A percentile compares a stretch with the other conserved stretches of the same genome.
phyloP scores from a whole-genome alignment of 208 protist genomes.

The Crithidia acanthocephali region DNA sequence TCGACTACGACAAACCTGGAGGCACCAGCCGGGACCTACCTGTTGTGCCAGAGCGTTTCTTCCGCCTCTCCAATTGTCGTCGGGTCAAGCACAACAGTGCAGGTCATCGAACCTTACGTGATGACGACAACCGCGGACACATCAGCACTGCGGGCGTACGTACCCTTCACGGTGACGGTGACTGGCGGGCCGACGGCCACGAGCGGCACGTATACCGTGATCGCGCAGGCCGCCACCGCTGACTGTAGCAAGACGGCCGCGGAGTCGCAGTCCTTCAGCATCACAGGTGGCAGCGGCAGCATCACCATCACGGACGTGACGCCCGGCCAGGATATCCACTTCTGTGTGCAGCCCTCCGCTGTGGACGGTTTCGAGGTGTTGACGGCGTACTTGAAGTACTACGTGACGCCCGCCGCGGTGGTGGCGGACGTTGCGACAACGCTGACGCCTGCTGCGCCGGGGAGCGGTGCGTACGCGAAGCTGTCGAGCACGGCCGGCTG shows the following conservation, averaged over 20 bases:
- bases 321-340: conserved; percentile 25
- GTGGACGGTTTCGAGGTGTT: conserved; percentile 37
- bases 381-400: conserved; percentile 37
- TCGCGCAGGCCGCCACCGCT: conserved; percentile 18
- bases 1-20: conserved; percentile 34
- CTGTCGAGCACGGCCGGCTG: conserved; percentile 42
- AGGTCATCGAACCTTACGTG: conserved; percentile 42
- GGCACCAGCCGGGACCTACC: conserved; percentile 43
- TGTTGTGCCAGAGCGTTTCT: conserved; percentile 54
- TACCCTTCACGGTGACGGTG: conserved; percentile 36
- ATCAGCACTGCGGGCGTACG: conserved; percentile 39
- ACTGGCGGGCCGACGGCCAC: conserved; percentile 29
- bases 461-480: conserved; percentile 34
- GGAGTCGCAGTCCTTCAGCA: conserved; percentile 38
- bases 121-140: conserved; percentile 33
- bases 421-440: conserved; percentile 42
- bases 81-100: conserved; percentile 39
- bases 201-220: conserved; percentile 8
- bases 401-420: conserved; percentile 64
- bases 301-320: conserved; percentile 34
- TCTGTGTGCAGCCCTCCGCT: conserved; percentile 31
- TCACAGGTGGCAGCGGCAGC: conserved; percentile 10
- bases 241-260: conserved; percentile 31
- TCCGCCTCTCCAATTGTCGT: conserved; percentile 26
- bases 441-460: conserved; percentile 37